phyloP scores from a whole-genome alignment of 768 basidiomycete genomes.

The Mycena sanguinolenta region DNA sequence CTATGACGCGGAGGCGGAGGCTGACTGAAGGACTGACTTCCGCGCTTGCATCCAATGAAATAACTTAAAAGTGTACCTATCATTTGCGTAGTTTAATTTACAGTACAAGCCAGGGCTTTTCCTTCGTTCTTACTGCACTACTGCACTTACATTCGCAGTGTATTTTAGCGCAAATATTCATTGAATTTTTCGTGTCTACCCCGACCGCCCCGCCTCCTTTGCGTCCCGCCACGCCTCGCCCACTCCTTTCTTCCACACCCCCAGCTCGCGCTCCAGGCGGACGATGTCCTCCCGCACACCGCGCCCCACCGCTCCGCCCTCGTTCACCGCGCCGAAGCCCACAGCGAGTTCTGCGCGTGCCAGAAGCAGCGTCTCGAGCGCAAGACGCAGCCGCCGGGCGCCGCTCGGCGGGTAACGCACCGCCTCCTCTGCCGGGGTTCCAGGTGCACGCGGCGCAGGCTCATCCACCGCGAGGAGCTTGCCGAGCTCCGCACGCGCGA shows the following conservation, averaged over 20 bases:
- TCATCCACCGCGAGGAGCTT: conserved; percentile 88
- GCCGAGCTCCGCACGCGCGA: conserved; percentile 84
- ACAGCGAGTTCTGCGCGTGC: conserved; percentile 73
- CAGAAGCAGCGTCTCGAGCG: conserved; percentile 71
- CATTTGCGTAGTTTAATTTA: conserved; percentile 23
- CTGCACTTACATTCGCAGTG: not conserved
- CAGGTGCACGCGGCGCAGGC: conserved; percentile 55
- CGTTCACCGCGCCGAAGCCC: conserved; percentile 79
- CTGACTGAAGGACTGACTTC: not conserved
- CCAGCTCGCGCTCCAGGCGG: conserved; percentile 79
- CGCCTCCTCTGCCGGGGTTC: conserved; percentile 33
- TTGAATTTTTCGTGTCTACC: too few relatives aligned
- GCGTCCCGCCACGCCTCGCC: conserved; percentile 67
- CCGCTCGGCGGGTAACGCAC: conserved; percentile 76
- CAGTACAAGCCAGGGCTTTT: conserved; percentile 1
- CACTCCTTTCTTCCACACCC: conserved; percentile 75
- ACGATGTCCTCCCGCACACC: conserved; percentile 72
- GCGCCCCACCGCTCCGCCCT: conserved; percentile 79
- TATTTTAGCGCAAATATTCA: too few relatives aligned
- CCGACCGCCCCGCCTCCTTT: not conserved
- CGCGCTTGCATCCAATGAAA: not conserved
- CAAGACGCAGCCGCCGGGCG: conserved; percentile 70
- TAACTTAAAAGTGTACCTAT: conserved; percentile 28
- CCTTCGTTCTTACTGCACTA: conserved; percentile 13
- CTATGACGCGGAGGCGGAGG: conserved; percentile 13